Conservation (phyloP, 2,329 filamentous ascomycete genomes). For the Ophiostoma novo-ulmi region DNA sequence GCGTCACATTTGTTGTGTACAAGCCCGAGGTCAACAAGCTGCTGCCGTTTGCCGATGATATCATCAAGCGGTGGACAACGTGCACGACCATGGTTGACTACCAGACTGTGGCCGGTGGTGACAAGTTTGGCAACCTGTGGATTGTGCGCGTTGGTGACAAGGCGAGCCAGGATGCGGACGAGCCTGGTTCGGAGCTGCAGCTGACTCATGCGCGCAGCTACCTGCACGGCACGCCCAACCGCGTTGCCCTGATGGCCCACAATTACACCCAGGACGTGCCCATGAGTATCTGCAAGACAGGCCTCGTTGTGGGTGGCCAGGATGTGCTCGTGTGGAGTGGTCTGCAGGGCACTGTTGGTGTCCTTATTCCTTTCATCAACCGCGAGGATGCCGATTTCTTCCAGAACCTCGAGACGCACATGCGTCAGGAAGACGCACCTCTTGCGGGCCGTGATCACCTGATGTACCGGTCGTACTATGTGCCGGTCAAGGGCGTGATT, state of each 20-base stretch:
- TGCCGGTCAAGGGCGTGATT: conserved; percentile 91
- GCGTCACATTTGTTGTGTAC: conserved; percentile 87
- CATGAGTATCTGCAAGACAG: conserved; percentile 82
- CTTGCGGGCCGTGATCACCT: conserved; percentile 90
- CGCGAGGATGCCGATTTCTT: conserved; percentile 98
- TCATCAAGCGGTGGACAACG: conserved; percentile 83
- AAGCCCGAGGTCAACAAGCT: conserved; percentile 87
- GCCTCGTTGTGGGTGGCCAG: conserved; percentile 83
- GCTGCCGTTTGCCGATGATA: conserved; percentile 90
- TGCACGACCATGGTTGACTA: conserved; percentile 94
- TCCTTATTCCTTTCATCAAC: conserved; percentile 84
- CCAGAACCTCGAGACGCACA: conserved; percentile 83
- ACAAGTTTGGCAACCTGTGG: conserved; percentile 98
- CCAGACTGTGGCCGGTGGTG: conserved; percentile 87
- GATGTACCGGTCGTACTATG: conserved; percentile 93
- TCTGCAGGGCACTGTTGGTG: conserved; percentile 87
- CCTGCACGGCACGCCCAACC: conserved; percentile 80
- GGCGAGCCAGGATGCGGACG: conserved; percentile 82
- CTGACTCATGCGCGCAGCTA: conserved; percentile 87
- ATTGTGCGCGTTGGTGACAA: conserved; percentile 82
- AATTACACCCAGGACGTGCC: conserved; percentile 90
- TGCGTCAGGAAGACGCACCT: conserved; percentile 80
- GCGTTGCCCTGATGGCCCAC: conserved; percentile 79
- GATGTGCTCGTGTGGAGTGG: conserved; percentile 92
- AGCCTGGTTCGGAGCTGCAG: conserved; percentile 84